Percentiles rank a stretch among this genome's conserved stretches.
Evolutionary conservation across 345 rosid genomes (phyloP).

Genomic region (Camelina hispida): DNA sequence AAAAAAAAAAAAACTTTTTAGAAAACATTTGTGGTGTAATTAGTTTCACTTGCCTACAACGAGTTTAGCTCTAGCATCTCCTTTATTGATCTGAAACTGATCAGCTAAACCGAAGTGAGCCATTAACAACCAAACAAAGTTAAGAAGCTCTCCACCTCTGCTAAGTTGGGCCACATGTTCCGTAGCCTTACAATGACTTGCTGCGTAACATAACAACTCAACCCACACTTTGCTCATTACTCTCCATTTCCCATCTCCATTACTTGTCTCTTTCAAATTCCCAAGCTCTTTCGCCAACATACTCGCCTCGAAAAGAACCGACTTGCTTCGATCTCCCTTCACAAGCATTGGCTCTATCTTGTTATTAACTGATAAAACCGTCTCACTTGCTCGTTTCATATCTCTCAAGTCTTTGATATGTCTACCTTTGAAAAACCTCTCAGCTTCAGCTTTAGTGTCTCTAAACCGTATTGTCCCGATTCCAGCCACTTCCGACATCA

Average conservation of each 20-base stretch:
- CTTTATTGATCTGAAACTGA: constrained; percentile 61
- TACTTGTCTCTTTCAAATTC: neutral
- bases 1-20: neutral
- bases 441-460: constrained; percentile 44
- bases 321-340: constrained; percentile 39
- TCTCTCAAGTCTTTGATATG: neutral
- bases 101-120: constrained; percentile 51
- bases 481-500: constrained; percentile 45
- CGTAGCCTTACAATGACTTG: constrained; percentile 44
- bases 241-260: constrained; percentile 44
- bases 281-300: constrained; percentile 37
- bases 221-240: constrained; percentile 52
- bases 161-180: constrained; percentile 45
- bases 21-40: neutral
- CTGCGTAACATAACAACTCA: constrained; percentile 50
- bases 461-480: constrained; percentile 39
- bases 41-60: constrained; percentile 41
- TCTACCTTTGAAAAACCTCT: constrained; percentile 29
- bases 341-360: constrained; percentile 10
- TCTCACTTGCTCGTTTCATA: constrained; percentile 19
- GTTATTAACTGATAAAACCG: neutral
- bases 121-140: constrained; percentile 51
- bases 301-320: constrained; percentile 43
- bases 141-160: constrained; percentile 51
- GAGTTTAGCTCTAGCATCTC: constrained; percentile 59